Percentiles rank a stretch among this genome's conserved stretches.
Evolutionary conservation across 805 yeast species (phyloP).

Genomic region (Wickerhamomyces alni): DNA sequence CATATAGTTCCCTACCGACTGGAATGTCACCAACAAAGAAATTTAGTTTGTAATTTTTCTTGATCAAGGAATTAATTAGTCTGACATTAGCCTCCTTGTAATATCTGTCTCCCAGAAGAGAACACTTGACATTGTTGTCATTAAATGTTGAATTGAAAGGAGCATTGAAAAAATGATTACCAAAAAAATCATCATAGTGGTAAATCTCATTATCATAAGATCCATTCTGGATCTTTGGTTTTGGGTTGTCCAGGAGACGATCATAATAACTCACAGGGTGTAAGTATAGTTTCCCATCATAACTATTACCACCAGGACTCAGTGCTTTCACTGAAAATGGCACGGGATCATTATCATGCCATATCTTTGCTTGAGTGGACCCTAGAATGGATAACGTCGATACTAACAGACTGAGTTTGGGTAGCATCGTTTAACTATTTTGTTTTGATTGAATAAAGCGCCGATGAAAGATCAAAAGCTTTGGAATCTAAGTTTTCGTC

Average conservation of each 20-base stretch:
- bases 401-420: no score
- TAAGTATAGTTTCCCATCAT: conserved; percentile 19
- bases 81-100: conserved; percentile 21
- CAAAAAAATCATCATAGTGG: conserved; percentile 11
- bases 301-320: conserved; percentile 22
- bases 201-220: background rate
- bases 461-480: no score
- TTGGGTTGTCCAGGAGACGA: conserved; percentile 17
- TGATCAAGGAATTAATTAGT: conserved; percentile 21
- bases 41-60: conserved; percentile 23
- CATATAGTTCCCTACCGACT: conserved; percentile 24
- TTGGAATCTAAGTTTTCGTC: no score
- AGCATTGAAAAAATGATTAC: conserved; percentile 11
- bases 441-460: no score
- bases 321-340: conserved; percentile 18
- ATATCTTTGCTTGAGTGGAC: background rate
- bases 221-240: conserved; percentile 9
- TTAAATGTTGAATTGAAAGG: conserved; percentile 20
- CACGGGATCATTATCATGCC: conserved; percentile 13
- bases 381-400: no score
- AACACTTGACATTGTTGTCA: conserved; percentile 7
- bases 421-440: no score
- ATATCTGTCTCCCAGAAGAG: conserved; percentile 12
- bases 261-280: conserved; percentile 22
- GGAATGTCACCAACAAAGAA: conserved; percentile 26